Base-by-base conservation (phyloP, 176 grass and related monocot species). In the Paspalum notatum region DNA sequence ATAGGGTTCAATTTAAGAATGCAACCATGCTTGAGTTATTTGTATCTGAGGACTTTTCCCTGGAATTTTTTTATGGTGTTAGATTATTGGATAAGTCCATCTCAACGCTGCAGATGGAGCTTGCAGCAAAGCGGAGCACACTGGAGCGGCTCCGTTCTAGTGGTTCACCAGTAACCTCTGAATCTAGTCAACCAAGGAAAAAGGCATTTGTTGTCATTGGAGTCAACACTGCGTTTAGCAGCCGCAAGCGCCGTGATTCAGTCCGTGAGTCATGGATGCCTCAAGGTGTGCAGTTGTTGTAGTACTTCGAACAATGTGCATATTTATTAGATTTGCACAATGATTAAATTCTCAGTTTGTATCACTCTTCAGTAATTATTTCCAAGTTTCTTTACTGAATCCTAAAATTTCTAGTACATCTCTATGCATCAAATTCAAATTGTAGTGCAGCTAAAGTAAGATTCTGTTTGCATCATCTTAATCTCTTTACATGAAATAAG, bases 31-130 rank as follows among this genome's bases (percentile, higher is more conserved):
- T 78, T 66, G 56, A 39, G 12, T 60, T 69, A 38, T 44, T 86
- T 81, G 69, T 48, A 72, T 76, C 75, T 90, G 53, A 85, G 82
- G 0, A 8, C 22, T 61, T 56, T 27, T 25, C 14, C n/a, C 11
- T 51, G 56, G 62, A 72, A 73, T 54, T 85, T 86, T 41, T 91
- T 67, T 83, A 39, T 92, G 61, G 63, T 85, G 45, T 81, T 76
- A 98, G 95, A 91, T 98, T 80, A 75, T 87, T 98, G 88, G 95
- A 98, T 85, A 98, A 98, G 85, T 92, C 92, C 32, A 98, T 98
- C 84, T 91, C 95, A 45, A 98, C 95, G 22, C 87, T 98, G 64
- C 95, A 98, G 80, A 94, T 98, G 95, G 95, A 98, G 75, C 89
- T 98, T 66, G 85, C 95, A 8, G 92, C 95, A 14, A 94, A 92